phyloP scores from a whole-genome alignment of 257 asterid species.

The Penstemon barbatus region DNA sequence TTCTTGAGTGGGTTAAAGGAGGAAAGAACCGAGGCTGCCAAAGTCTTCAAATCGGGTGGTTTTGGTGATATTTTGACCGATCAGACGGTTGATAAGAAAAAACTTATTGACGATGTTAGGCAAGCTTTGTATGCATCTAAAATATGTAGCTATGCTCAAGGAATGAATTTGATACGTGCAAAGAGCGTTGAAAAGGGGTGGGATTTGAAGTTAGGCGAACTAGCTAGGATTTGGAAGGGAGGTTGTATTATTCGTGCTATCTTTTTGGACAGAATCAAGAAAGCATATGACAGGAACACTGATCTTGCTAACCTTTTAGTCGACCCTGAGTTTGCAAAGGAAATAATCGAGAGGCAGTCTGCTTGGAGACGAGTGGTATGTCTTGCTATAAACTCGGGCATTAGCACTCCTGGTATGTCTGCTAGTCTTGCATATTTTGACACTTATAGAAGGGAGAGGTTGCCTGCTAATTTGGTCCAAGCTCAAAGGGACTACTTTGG shows the following conservation, averaged over 20 bases:
- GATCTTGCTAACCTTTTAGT: slow-evolving; percentile 87
- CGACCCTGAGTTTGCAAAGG: slow-evolving; percentile 91
- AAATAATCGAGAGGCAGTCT: slow-evolving; percentile 78
- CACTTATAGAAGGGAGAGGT: slow-evolving; percentile 75
- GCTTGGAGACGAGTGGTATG: slow-evolving; percentile 94
- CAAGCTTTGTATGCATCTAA: slow-evolving; percentile 87
- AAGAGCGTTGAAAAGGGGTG: slow-evolving; percentile 89
- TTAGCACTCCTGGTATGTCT: slow-evolving; percentile 96
- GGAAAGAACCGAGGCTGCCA: slow-evolving; percentile 25
- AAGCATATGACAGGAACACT: slow-evolving; percentile 83
- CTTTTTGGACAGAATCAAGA: slow-evolving; percentile 90
- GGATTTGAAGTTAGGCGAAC: slow-evolving; percentile 84
- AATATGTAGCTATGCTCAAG: slow-evolving; percentile 93
- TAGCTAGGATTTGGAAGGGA: slow-evolving; percentile 97
- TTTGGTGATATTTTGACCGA: slow-evolving; percentile 20
- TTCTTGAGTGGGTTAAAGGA: slow-evolving; percentile 31
- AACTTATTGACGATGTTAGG: slow-evolving; percentile 77
- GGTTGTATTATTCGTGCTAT: slow-evolving; percentile 96
- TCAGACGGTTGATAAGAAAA: slow-evolving; percentile 56
- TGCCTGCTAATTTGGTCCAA: slow-evolving; percentile 93
- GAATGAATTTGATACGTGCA: slow-evolving; percentile 92
- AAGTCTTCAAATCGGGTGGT: slow-evolving; percentile 27
- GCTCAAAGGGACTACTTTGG: slow-evolving; percentile 98
- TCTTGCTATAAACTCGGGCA: slow-evolving; percentile 80
- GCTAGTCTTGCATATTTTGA: slow-evolving; percentile 93